These are phyloP conservation scores for Trypanosomatidae sp. DNA, from an alignment of 208 protist species.

Conservation along the genomic window DNA sequence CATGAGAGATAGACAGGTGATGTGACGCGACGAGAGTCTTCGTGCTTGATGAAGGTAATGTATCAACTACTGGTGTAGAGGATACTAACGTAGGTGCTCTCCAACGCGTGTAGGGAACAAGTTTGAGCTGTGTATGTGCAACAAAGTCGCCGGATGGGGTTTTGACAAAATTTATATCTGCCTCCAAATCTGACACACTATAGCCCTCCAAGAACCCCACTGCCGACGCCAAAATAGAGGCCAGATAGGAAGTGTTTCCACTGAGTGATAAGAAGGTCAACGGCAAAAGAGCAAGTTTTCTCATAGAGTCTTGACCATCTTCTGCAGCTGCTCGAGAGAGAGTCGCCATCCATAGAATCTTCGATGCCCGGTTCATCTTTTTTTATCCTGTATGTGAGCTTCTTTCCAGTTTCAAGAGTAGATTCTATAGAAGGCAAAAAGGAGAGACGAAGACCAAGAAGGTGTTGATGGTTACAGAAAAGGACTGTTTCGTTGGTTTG, in stretches of 20 bases:
- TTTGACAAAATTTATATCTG: conserved; percentile 20
- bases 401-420: neutral
- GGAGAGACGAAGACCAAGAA: neutral
- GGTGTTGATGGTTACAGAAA: neutral
- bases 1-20: conserved; percentile 12
- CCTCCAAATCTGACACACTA: conserved; percentile 40
- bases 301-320: conserved; percentile 36
- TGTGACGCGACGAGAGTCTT: neutral
- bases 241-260: conserved; percentile 14
- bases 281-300: conserved; percentile 37
- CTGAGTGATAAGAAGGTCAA: conserved; percentile 40
- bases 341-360: neutral
- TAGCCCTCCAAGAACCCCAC: conserved; percentile 56
- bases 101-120: conserved; percentile 32
- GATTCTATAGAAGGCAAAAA: neutral
- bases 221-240: conserved; percentile 41
- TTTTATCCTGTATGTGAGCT: neutral
- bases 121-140: conserved; percentile 32
- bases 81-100: neutral
- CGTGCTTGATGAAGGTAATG: neutral
- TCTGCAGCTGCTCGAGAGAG: neutral
- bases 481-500: neutral
- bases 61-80: neutral
- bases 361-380: conserved; percentile 15
- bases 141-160: conserved; percentile 7